Evolutionary conservation across 306 rosid species (phyloP).

Genomic region (Luffa aegyptiaca): DNA sequence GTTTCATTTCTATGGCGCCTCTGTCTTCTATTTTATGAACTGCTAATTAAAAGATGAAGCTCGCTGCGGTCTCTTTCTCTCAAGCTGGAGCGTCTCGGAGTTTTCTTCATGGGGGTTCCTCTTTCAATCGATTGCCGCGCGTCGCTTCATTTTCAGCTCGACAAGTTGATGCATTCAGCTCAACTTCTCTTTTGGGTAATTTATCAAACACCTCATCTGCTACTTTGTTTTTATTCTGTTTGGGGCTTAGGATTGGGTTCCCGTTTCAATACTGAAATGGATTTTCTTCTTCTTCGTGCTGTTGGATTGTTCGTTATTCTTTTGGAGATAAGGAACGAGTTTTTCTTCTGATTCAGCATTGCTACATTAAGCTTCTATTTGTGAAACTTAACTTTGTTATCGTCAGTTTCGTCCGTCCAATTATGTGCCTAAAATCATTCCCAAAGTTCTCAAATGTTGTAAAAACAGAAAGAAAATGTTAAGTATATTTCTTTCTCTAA

Average conservation of each 20-base stretch:
- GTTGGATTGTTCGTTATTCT: neutral
- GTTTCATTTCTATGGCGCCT: neutral
- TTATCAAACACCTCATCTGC: neutral
- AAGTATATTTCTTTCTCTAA: neutral
- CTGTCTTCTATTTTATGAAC: neutral
- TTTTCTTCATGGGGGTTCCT: neutral
- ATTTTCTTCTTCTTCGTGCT: neutral
- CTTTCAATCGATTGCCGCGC: neutral
- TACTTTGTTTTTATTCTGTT: neutral
- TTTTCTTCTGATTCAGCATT: neutral
- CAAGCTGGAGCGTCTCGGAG: neutral
- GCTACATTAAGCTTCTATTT: neutral
- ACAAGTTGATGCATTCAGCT: neutral
- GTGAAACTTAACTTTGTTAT: neutral
- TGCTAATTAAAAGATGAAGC: neutral
- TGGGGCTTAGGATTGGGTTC: neutral
- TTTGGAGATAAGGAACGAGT: neutral
- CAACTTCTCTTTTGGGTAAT: slow-evolving; percentile 27
- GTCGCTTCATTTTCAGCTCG: slow-evolving; percentile 3
- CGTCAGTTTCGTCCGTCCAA: neutral
- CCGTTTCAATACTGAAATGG: neutral
- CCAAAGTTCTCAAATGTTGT: neutral
- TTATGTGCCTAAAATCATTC: neutral
- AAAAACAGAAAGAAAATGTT: neutral
- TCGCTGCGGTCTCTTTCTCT: slow-evolving; percentile 4